Percentiles rank a stretch among this genome's conserved stretches.
These are phyloP conservation scores for Penicillium goetzii DNA, from an alignment of 495 filamentous ascomycete genomes.

Conservation along the genomic window DNA sequence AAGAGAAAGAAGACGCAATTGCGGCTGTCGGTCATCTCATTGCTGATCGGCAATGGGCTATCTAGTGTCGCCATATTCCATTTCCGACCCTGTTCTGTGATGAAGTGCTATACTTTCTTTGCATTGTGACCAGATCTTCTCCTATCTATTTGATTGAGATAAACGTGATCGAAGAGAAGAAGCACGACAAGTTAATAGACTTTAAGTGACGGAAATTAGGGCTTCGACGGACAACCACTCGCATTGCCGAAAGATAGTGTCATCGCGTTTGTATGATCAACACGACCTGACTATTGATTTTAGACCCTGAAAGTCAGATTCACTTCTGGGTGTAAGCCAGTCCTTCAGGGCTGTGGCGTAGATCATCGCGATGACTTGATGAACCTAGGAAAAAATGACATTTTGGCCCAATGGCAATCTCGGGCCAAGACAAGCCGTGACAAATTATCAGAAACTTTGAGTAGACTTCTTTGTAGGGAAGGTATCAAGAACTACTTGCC, in stretches of 20 bases:
- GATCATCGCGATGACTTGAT: background rate
- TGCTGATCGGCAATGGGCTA: background rate
- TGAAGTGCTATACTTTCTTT: background rate
- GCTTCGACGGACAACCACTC: background rate
- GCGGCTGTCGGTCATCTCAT: background rate
- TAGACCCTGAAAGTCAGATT: background rate
- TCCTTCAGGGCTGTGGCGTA: background rate
- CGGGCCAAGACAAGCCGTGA: background rate
- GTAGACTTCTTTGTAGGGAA: background rate
- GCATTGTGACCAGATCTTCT: background rate
- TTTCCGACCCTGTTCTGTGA: background rate
- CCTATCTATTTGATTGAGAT: background rate
- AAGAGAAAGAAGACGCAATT: background rate
- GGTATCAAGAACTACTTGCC: background rate
- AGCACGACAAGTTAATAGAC: slow-evolving; percentile 1
- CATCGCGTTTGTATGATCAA: background rate
- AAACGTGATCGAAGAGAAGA: background rate
- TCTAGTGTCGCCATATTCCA: background rate
- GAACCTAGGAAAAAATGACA: background rate
- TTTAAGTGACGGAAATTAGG: background rate
- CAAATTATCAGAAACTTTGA: background rate
- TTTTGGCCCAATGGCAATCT: background rate
- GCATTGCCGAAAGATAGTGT: background rate
- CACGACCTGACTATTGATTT: background rate
- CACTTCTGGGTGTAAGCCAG: background rate